Base-by-base conservation (phyloP, 495 filamentous ascomycete genomes). In the Penicillium salamii region DNA sequence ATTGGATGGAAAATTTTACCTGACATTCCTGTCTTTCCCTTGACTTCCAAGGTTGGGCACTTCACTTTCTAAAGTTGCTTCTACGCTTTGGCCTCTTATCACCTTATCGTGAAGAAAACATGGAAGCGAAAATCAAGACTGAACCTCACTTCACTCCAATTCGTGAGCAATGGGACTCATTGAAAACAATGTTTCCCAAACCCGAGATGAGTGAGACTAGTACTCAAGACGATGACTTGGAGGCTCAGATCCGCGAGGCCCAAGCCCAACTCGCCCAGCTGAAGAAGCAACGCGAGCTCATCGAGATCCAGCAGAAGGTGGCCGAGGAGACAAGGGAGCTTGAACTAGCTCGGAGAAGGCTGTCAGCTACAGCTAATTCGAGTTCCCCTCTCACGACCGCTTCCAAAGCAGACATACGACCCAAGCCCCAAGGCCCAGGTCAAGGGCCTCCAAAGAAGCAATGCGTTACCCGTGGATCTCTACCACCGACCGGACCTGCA, bases 291-390 rank as follows among this genome's bases (percentile, higher is more conserved):
- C 46, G 46, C 4, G 35, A 40, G 28, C 46, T 48, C 35, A 48
- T 48, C 40, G 46, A 48, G 14, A 48, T 48, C 46, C 37, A 48
- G 19, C 46, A 48, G n/a, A 38, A 48, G 19, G 46, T 48, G 9
- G 46, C 46, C 5, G 46, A 48, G n/a, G 46, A 48, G 28, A 24
- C 28, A 11, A 39, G 26, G 7, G 35, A 29, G 20, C 15, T 48
- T 15, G 35, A 48, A 32, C 17, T 13, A 7, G 46, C 46, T 24
- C 46, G 46, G 7, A 19, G 7, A 15, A 34, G 46, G 3, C 35
- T 48, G 4, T 13, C 32, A 18, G 46, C 46, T 21, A 31, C 28
- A 5, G 40, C 21, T 15, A 38, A 21, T 15, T n/a, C n/a, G n/a
- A n/a, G n/a, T n/a, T n/a, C n/a, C n/a, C n/a, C n/a, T n/a, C n/a